Evolutionary conservation across 2,329 filamentous ascomycete genomes (phyloP), one percentile per base, ranked within the genome.

Genomic region (Botrytis medusae): DNA sequence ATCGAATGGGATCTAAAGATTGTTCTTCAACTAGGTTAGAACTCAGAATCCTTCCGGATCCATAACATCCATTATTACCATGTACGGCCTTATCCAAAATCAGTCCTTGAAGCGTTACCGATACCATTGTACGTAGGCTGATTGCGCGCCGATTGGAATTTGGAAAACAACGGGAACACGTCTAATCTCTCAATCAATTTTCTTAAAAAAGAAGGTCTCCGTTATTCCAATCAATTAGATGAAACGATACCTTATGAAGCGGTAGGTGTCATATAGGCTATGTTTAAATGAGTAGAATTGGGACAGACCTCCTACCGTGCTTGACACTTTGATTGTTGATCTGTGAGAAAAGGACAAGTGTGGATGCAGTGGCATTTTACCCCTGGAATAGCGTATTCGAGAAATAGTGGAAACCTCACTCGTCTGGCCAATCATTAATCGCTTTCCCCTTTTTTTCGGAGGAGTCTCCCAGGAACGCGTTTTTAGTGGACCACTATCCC

Each of bases 381-480:
- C 76, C 74, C 73, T 75, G 74, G 72, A 59, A 46, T 61, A 76
- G 73, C 70, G 68, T 42, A 22, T 12, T 57, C 65, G 34, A 54
- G 12, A 40, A 67, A 22, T 14, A 68, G 62, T 73, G 71, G 72
- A 71, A 42, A 46, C 22, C 4, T 14, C 7, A 29, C n/a, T 34
- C 37, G 57, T n/a, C 61, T 40, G 40, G 18, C 76, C 76, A 77
- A 71, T 79, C 44, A 72, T 37, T 73, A 40, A 51, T 34, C 51
- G 14, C 29, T 25, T 62, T 62, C 62, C 72, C 71, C 59, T 40
- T 62, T 51, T 71, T 32, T 32, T 46, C 60, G 51, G 59, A 69
- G 60, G 40, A 9, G 32, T 59, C 44, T 74, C 34, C 46, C 77
- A 79, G 78, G 76, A 73, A 78, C 75, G 75, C 75, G 73, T 76